Base-by-base conservation (phyloP, 2,329 filamentous ascomycete species). In the Verticillium nubilum region DNA sequence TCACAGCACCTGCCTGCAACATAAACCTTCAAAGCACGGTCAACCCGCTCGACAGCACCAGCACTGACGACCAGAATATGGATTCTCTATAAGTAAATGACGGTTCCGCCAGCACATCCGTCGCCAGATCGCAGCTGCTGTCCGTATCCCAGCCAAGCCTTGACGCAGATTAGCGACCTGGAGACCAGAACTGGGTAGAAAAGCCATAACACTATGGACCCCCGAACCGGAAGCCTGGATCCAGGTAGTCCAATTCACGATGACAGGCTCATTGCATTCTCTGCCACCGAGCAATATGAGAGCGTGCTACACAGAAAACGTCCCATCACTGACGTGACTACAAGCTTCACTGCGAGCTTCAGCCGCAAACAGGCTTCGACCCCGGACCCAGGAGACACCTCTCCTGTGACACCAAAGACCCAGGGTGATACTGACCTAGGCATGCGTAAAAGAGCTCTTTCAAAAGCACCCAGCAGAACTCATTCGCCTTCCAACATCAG, bases 251-350 rank as follows among this genome's bases (percentile, higher is more conserved):
- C 29, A 10, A 12, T 13, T 53, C 17, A 15, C 52, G 25, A 28
- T 27, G 52, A 2, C 12, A 27, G 4, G 9, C 52, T 28, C 25
- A 15, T 53, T 2, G 28, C 0, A 73, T 13, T 54, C 10, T 53
- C 15, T 37, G 13, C 33, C 15, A 5, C 33, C 33, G 33, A 6
- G 52, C n/a, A n/a, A n/a, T n/a, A 59, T 52, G 42, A 58, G 19
- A 56, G 62, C n/a, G 31, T 63, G 12, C 58, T 64, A 5, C 56
- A 64, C 26, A 58, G 57, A 37, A 64, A 63, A 47, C 60, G 59
- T 15, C 62, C 62, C 9, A 28, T 63, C 23, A 54, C 57, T n/a
- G 55, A 35, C 19, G 59, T 61, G 2, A 56, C 57, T 10, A 61
- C 59, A 17, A 58, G 59, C 28, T 63, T 63, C 57, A 61, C 62